Base-by-base conservation (phyloP, 2,329 filamentous ascomycete species). In the Fusarium nisikadoi region DNA sequence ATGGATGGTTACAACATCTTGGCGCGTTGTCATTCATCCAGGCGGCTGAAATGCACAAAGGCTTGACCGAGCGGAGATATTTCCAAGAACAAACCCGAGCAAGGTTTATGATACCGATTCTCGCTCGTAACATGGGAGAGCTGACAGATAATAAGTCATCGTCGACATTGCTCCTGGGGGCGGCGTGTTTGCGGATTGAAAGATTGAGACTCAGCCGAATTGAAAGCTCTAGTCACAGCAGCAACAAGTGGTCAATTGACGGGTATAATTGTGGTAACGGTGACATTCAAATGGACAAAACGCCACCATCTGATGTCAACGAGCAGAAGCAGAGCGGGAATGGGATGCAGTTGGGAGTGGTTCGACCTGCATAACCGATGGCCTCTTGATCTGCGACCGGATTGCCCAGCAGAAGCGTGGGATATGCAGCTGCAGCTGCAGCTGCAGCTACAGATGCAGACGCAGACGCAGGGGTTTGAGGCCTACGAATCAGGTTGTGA, bases 331-430 rank as follows among this genome's bases (percentile, higher is more conserved):
- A 60, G 35, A 54, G 47, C 57, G 53, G 39, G 53, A 68, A 55
- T 52, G 63, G 68, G 68, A 71, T 62, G 71, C 68, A 76, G 68
- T 75, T 75, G 72, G 65, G 64, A 75, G 67, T 76, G 75, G 73
- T 76, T 77, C 76, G 76, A 76, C 78, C 75, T 82, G 80, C 80
- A 82, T 82, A 82, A 71, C 80, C 80, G 80, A 81, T 78, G 80
- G 80, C 71, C 79, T 78, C 78, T 76, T 70, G 73, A 78, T 79
- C 78, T 81, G 80, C 80, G 78, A 72, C 79, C 79, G 70, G 52
- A 70, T 67, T 75, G 74, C 68, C 74, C 74, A 80, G 78, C 80
- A 78, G 74, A 77, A 79, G 77, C 75, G 74, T 76, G 76, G 75
- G 76, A 77, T 76, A 49, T 56, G 53, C 50, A 53, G 50, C 50